Percentiles rank a stretch among this genome's conserved stretches.
phyloP scores from a whole-genome alignment of 805 yeast species.

The Candida berthetii region DNA sequence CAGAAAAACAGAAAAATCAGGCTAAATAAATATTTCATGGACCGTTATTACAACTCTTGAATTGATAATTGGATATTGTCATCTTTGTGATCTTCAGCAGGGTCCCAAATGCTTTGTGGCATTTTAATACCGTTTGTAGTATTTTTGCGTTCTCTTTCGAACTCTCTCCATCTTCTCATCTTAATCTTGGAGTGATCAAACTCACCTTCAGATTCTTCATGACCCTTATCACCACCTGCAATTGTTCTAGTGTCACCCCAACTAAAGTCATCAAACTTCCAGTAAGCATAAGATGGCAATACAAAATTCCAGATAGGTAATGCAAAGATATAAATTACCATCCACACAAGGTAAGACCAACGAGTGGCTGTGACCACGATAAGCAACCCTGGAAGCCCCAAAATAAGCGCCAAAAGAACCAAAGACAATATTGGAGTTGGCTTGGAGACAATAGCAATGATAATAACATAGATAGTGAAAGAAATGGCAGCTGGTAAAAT shows the following conservation, averaged over 20 bases:
- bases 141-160: constrained; percentile 54
- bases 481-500: constrained; percentile 85
- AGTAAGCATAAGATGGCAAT: constrained; percentile 78
- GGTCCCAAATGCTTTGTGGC: constrained; percentile 22
- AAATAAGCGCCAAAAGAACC: constrained; percentile 65
- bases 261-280: constrained; percentile 94
- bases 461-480: constrained; percentile 74
- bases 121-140: constrained; percentile 9
- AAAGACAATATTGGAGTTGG: constrained; percentile 80
- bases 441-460: constrained; percentile 58
- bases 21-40: too few relatives aligned
- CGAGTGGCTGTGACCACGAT: constrained; percentile 79
- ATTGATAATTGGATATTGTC: neutral
- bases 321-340: constrained; percentile 69
- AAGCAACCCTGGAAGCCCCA: constrained; percentile 81
- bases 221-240: constrained; percentile 61
- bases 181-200: constrained; percentile 88
- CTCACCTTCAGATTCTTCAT: constrained; percentile 68
- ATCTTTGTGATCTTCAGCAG: constrained; percentile 10
- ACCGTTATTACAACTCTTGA: neutral
- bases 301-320: constrained; percentile 94
- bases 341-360: constrained; percentile 68
- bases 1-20: too few relatives aligned
- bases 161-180: constrained; percentile 94
- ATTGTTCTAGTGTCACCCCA: constrained; percentile 96